Base-by-base conservation (phyloP, 352 stramenopile genomes). In the Aphanomyces invadans region DNA sequence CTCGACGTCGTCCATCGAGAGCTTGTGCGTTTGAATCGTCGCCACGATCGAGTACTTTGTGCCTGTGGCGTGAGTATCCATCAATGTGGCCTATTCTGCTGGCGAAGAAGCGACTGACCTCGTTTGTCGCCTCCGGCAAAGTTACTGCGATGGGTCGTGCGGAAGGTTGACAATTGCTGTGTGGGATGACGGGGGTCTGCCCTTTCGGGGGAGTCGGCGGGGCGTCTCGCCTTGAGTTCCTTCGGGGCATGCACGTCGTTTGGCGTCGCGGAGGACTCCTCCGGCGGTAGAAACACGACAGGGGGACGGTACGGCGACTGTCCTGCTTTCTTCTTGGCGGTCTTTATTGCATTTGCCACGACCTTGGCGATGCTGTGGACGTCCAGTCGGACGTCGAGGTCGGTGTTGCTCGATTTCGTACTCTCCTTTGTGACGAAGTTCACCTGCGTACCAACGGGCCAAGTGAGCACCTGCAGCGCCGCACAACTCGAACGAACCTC, bases 241-340 rank as follows among this genome's bases (percentile, higher is more conserved):
- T 67, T 21, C 9, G 60, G 60, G 19, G 33, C 29, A 33, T 67
- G 60, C 3, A 52, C 60, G 36, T 67, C 60, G 17, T 57, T n/a
- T 15, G 60, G 60, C 17, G 48, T 57, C 7, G 1, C n/a, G 17
- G 10, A 21, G 7, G 49, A 19, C 25, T 60, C 49, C 4, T 42
- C 42, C 2, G 60, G 60, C 17, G 7, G 21, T 9, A 23, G 17
- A 57, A 67, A 67, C 5, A 33, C 29, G 25, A 64, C 55, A 3
- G 55, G 19, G 19, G 55, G 36, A 4, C 31, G 29, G 10, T 46
- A 48, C 12, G 26, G 12, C 9, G 28, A 15, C 32, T 21, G 28
- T 17, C 17, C 19, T 9, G 36, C 36, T 15, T 56, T 17, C 36
- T 67, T 67, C 11, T 59, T 46, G 19, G 60, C 60, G 2, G 25